Evolutionary conservation across 2,329 filamentous ascomycete genomes (phyloP).

Genomic region (Chaetomiaceae sp.): DNA sequence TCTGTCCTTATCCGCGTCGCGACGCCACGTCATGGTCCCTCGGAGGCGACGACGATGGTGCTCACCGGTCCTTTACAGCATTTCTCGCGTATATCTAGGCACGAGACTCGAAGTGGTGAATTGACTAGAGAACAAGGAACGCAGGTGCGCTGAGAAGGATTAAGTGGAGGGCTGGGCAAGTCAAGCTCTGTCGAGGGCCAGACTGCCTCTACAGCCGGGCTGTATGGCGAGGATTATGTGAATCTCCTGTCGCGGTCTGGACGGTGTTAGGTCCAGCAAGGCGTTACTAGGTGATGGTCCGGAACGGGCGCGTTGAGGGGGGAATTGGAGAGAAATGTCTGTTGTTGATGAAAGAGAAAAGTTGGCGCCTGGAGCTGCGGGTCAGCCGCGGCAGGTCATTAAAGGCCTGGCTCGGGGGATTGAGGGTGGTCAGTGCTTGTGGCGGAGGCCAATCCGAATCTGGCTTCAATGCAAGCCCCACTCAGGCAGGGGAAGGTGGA

Average conservation of each 20-base stretch:
- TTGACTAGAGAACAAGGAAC: conserved; percentile 14
- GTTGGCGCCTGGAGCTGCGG: conserved; percentile 23
- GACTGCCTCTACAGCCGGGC: conserved; percentile 15
- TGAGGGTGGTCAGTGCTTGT: conserved; percentile 19
- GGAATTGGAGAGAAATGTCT: conserved; percentile 13
- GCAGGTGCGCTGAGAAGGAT: conserved; percentile 18
- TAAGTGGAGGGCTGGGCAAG: conserved; percentile 10
- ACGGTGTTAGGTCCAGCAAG: neutral
- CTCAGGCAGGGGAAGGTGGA: too few species aligned
- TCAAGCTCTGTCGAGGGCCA: conserved; percentile 4
- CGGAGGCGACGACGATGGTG: conserved; percentile 13
- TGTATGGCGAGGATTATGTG: neutral
- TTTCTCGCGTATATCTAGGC: conserved; percentile 19
- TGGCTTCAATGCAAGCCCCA: too few species aligned
- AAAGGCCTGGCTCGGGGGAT: conserved; percentile 18
- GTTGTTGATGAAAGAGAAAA: conserved; percentile 27
- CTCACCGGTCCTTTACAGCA: conserved; percentile 22
- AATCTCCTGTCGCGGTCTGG: neutral
- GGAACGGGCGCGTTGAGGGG: conserved; percentile 15
- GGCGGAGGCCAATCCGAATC: conserved; percentile 2
- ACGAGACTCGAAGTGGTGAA: conserved; percentile 12
- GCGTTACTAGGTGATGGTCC: conserved; percentile 11
- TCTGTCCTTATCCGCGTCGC: conserved; percentile 14
- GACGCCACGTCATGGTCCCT: conserved; percentile 21
- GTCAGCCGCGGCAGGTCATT: conserved; percentile 21